Conservation (phyloP, 2,329 filamentous ascomycete species). For the Cordyceps fumosorosea region DNA sequence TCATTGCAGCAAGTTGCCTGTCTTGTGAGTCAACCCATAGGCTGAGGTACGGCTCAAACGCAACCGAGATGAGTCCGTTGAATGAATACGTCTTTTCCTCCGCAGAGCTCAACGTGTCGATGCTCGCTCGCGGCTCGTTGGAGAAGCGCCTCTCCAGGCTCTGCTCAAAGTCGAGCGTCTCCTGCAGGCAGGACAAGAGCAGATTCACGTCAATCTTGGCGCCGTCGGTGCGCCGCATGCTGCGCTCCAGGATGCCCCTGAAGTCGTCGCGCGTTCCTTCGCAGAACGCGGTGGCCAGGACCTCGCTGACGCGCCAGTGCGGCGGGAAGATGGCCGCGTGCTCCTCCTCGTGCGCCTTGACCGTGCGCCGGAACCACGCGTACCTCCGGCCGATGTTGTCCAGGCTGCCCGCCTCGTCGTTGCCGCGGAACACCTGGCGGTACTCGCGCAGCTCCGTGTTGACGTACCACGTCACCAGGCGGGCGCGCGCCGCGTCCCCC, state of each 20-base stretch:
- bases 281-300: conserved; percentile 85
- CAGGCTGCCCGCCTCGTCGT: conserved; percentile 90
- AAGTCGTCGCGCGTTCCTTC: conserved; percentile 95
- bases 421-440: conserved; percentile 88
- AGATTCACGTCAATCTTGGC: conserved; percentile 84
- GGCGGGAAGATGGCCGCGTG: conserved; percentile 81
- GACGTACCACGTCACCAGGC: conserved; percentile 93
- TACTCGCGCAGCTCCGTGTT: conserved; percentile 96
- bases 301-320: conserved; percentile 85
- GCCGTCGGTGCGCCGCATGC: conserved; percentile 71
- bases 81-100: conserved; percentile 74
- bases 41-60: conserved; percentile 94
- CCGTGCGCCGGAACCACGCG: conserved; percentile 91
- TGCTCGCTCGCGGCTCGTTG: conserved; percentile 66
- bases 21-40: conserved; percentile 97
- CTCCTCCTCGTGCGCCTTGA: conserved; percentile 93
- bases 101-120: conserved; percentile 75
- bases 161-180: conserved; percentile 96
- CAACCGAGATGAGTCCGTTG: conserved; percentile 86
- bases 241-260: conserved; percentile 82
- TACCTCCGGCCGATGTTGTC: conserved; percentile 96
- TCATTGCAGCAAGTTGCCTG: conserved; percentile 73
- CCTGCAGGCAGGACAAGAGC: conserved; percentile 80
- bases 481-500: conserved; percentile 74
- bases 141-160: conserved; percentile 79